Percentiles rank a stretch among this genome's conserved stretches.
phyloP scores from a whole-genome alignment of 2,329 filamentous ascomycete genomes.

The Monilinia polystroma region DNA sequence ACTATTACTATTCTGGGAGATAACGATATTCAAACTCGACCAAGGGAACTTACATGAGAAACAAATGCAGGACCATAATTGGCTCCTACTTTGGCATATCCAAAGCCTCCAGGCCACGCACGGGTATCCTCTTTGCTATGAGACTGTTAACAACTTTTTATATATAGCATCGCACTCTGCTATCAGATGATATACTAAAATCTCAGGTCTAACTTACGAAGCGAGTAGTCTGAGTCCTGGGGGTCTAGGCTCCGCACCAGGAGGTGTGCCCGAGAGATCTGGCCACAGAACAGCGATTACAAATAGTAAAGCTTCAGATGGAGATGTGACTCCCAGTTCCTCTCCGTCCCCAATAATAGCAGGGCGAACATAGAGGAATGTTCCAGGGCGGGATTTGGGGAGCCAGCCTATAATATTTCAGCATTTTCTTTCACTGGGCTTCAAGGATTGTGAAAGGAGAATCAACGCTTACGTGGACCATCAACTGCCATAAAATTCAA shows the following conservation, averaged over 20 bases:
- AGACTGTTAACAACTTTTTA: neutral
- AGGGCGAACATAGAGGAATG: slow-evolving; percentile 81
- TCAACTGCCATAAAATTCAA: too few relatives aligned
- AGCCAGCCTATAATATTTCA: slow-evolving; percentile 61
- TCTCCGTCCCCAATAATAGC: slow-evolving; percentile 81
- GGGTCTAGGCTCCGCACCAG: slow-evolving; percentile 44
- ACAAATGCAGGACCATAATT: slow-evolving; percentile 86
- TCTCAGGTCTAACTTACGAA: slow-evolving; percentile 42
- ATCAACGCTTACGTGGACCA: too few relatives aligned
- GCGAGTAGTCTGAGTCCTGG: slow-evolving; percentile 72
- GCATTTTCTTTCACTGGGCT: slow-evolving; percentile 14
- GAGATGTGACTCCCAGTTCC: slow-evolving; percentile 76
- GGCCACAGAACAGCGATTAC: slow-evolving; percentile 67
- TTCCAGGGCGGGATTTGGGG: slow-evolving; percentile 63
- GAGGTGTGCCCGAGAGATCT: slow-evolving; percentile 36
- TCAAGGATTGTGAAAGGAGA: too few relatives aligned
- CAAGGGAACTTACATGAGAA: slow-evolving; percentile 45
- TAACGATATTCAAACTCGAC: neutral
- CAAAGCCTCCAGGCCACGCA: slow-evolving; percentile 91
- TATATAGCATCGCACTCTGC: too few relatives aligned
- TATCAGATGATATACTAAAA: too few relatives aligned
- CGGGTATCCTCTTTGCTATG: slow-evolving; percentile 68
- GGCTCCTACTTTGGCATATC: slow-evolving; percentile 87
- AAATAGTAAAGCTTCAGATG: slow-evolving; percentile 80
- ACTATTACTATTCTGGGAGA: neutral